Base-by-base conservation (phyloP, 2,329 filamentous ascomycete genomes). In the Fusarium stilboides region DNA sequence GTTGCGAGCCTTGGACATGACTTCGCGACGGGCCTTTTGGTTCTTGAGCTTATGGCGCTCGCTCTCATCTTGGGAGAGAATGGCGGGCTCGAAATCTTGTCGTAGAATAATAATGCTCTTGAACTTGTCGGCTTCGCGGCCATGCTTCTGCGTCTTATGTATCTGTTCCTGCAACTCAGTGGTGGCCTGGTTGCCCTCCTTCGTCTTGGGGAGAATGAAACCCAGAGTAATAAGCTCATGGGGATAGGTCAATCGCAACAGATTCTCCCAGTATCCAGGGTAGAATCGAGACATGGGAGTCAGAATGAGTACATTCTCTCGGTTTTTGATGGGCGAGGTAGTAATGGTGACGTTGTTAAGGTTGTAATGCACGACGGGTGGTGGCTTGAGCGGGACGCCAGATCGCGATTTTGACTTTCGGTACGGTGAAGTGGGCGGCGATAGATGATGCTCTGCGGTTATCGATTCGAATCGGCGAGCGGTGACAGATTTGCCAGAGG, bases 281-380 rank as follows among this genome's bases (percentile, higher is more conserved):
- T 98, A 98, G 85, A 98, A 99, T 67, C 93, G 89, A 33, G 94
- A 92, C 82, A 99, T 90, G 12, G 96, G 96, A 2, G 96, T 98
- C 64, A 99, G 87, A 77, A 99, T 92, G 57, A 99, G 89, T 62
- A 99, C 87, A 52, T 91, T 92, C 83, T 99, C 96, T 70, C 89
- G 85, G 77, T 97, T 96, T 66, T 86, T 88, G 51, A 94, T 84
- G 3, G 96, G 93, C 69, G 92, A 87, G 52, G 86, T 79, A 20
- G 94, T 92, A 60, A 93, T 93, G 43, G 94, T 98, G 73, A 98
- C 88, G 81, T 95, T 94, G 85, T 98, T 98, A 81, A 99, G 91
- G 79, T 97, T 90, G 84, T 98, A 98, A 79, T 93, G 94, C 37
- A 93, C 89, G 46, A 99, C 94, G 10, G 95, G 94, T 55, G 95